These are phyloP conservation scores for Daldinia concentrica DNA, from an alignment of 495 filamentous ascomycete genomes.

Conservation along the genomic window DNA sequence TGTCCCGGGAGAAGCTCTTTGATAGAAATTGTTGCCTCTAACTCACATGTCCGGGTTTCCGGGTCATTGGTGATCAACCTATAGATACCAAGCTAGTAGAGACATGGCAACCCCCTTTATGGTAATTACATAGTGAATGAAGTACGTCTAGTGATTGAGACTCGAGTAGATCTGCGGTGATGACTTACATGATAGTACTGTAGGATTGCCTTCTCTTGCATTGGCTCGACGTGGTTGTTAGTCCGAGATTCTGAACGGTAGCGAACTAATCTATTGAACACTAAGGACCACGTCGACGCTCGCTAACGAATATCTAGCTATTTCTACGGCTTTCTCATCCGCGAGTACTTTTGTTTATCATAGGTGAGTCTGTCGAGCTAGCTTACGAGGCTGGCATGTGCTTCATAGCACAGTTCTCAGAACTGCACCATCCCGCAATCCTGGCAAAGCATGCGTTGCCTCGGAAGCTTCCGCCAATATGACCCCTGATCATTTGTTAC, in stretches of 20 bases:
- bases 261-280: slow-evolving; percentile 16
- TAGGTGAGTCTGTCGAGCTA: slow-evolving; percentile 8
- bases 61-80: neutral
- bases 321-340: slow-evolving; percentile 21
- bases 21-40: neutral
- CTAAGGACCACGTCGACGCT: slow-evolving; percentile 10
- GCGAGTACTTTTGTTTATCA: slow-evolving; percentile 14
- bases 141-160: neutral
- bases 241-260: slow-evolving; percentile 8
- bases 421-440: slow-evolving; percentile 20
- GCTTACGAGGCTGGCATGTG: slow-evolving; percentile 12
- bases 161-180: neutral
- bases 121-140: neutral
- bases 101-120: neutral
- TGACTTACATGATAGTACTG: slow-evolving; percentile 1
- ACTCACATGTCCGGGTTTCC: neutral
- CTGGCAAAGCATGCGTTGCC: slow-evolving; percentile 14
- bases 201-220: neutral
- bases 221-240: neutral
- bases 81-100: neutral
- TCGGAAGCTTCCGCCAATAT: slow-evolving; percentile 34
- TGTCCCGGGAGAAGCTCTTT: slow-evolving; percentile 12
- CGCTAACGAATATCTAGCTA: slow-evolving; percentile 1
- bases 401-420: slow-evolving; percentile 9
- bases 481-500: slow-evolving; percentile 4